Base-by-base conservation (phyloP, 768 basidiomycete species). In the Mrakia hoshinonis region DNA sequence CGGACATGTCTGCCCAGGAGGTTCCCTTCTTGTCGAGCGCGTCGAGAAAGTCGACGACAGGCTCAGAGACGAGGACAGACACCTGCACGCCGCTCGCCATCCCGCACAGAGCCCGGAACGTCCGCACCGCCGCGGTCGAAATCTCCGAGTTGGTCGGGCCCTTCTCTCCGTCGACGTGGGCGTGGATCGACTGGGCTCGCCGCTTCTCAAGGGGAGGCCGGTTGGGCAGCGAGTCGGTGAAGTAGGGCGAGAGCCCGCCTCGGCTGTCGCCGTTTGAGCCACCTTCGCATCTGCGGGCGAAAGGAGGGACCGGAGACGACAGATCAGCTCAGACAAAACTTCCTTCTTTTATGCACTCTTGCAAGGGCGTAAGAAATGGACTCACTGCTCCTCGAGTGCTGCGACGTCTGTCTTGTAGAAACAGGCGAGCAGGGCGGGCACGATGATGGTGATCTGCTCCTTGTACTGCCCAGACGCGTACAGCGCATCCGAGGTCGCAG, bases 111-210 rank as follows among this genome's bases (percentile, higher is more conserved):
- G 86, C 84, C 65, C 87, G 87, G 11, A 92, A 78, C 1, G 87
- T 87, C 34, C 87, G 85, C 38, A 96, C 81, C 2, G 87, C 83
- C 10, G 90, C 88, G 47, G 85, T 86, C 0, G 88, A 84, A 31
- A 95, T 89, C 74, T 93, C 92, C 1, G 81, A 79, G 63, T 81
- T 82, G 1, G 87, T 84, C 31, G 93, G 92, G 0, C 92, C 92
- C 63, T 87, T 85, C 76, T 96, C 90, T 12, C 92, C 92, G 74
- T 94, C 89, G 12, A 88, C 81, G 77, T 94, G 92, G 11, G 88
- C 81, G 77, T 94, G 92, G 18, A 96, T 89, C 1, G 92, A 95
- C 5, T 89, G 88, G 0, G 93, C 92, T 38, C 90, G 85, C 67
- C 93, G 82, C 78, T 94, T 90, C 18, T 87, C 81, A 2, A 87